A percentile compares a stretch with the other conserved stretches of the same genome.
phyloP scores from a whole-genome alignment of 164 flowering plant genomes.

The Magnolia changhungtana region DNA sequence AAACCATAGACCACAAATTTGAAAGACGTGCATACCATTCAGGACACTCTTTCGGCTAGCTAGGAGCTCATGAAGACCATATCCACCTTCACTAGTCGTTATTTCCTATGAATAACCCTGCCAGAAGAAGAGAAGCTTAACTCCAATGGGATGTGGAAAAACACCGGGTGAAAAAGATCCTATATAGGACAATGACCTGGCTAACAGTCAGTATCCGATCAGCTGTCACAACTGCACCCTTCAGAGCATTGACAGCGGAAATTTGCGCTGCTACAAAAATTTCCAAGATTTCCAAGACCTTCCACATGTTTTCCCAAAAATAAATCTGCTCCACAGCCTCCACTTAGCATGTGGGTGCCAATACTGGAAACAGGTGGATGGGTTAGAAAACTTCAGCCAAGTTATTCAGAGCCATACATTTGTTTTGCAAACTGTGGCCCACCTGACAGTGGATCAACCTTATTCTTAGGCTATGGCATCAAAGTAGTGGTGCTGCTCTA shows the following conservation, averaged over 20 bases:
- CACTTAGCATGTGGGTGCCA: too few species aligned
- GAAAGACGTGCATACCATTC: constrained; percentile 44
- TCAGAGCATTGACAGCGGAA: constrained; percentile 76
- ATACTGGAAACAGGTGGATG: too few species aligned
- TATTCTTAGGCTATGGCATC: too few species aligned
- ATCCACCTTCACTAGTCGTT: constrained; percentile 89
- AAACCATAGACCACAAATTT: background rate
- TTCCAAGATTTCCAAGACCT: too few species aligned
- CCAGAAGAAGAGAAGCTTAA: constrained; percentile 12
- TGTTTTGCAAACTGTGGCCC: too few species aligned
- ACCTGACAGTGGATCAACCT: too few species aligned
- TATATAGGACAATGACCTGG: constrained; percentile 44
- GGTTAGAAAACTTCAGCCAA: too few species aligned
- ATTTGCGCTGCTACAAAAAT: too few species aligned
- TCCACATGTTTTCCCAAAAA: too few species aligned
- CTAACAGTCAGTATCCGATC: constrained; percentile 93
- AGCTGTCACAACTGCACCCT: constrained; percentile 89
- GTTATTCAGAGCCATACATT: too few species aligned
- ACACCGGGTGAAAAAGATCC: background rate
- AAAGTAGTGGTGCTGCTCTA: too few species aligned
- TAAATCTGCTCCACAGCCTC: too few species aligned
- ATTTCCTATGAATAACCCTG: constrained; percentile 98
- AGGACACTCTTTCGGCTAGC: constrained; percentile 62
- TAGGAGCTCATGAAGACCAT: constrained; percentile 76
- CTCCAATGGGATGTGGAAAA: background rate